Percentiles rank a stretch among this genome's conserved stretches.
These are phyloP conservation scores for Ustilago hordei DNA, from an alignment of 1,284 basidiomycete species.

Conservation along the genomic window DNA sequence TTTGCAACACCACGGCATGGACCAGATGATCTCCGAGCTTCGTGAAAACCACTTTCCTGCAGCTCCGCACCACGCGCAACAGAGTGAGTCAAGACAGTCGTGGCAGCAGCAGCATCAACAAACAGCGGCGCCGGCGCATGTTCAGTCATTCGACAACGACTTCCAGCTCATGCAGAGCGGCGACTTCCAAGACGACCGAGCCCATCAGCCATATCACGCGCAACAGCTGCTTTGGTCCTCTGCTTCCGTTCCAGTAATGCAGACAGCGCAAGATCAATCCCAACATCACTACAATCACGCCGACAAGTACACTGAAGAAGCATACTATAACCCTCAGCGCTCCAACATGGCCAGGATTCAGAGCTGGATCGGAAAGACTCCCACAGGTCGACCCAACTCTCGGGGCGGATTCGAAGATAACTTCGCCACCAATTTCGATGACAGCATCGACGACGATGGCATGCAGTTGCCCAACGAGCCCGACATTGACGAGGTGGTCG, in stretches of 20 bases:
- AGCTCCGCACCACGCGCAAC: neutral
- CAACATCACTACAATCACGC: conserved; percentile 3
- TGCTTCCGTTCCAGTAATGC: neutral
- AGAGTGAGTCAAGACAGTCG: neutral
- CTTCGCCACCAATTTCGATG: conserved; percentile 2
- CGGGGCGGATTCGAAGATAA: conserved; percentile 25
- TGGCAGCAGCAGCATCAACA: neutral
- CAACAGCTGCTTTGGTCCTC: conserved; percentile 7
- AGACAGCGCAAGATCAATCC: neutral
- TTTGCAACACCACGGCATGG: conserved; percentile 29
- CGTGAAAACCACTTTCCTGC: conserved; percentile 9
- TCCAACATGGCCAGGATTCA: conserved; percentile 42
- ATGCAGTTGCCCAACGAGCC: conserved; percentile 19
- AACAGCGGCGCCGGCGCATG: neutral
- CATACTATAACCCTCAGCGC: conserved; percentile 29
- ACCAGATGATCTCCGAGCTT: conserved; percentile 22
- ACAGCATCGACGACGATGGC: conserved; percentile 3
- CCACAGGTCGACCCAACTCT: conserved; percentile 21
- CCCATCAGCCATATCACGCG: conserved; percentile 3
- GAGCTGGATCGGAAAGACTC: conserved; percentile 49
- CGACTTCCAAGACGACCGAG: neutral
- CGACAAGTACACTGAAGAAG: conserved; percentile 7
- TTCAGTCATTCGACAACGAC: neutral
- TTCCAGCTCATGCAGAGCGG: conserved; percentile 6
- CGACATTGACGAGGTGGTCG: conserved; percentile 42